Evolutionary conservation across 345 rosid genomes (phyloP), one percentile per base, ranked within the genome.

Genomic region (Rubroshorea leprosula): DNA sequence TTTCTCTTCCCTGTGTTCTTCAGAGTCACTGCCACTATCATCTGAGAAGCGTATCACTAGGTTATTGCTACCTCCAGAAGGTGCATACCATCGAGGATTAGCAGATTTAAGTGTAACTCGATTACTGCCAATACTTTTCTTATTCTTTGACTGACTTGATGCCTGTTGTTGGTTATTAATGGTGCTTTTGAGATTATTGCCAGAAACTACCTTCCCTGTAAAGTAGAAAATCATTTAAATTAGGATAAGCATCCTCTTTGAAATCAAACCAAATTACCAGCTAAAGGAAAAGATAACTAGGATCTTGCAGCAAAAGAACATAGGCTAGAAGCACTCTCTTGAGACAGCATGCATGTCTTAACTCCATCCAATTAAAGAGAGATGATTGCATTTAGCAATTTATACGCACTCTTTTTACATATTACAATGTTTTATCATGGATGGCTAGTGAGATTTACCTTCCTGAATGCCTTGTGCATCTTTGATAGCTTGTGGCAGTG

Each of bases 1-100:
- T 25, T 62, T 72, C 54, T 61, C 67, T 50, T 39, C 61, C 51
- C 50, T 57, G 57, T 62, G 29, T 62, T 65, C 75, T 52, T 89
- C 96, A 60, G 83, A 78, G 51, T 80, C 94, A 70, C 96, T 89
- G 65, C 78, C 90, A 71, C 85, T 85, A 64, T 80, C 89, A 68
- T 87, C 90, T 15, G 90, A 87, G 73, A 93, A 93, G 70, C 85
- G 74, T 71, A 93, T 93, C 48, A 93, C 99, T 44, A 93, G 90
- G 70, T 86, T 89, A 72, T 54, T 60, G 57, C 71, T 54, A 6
- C 60, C 61, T 46, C 76, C 79, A 22, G 62, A 64, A 57, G 72
- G 72, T 44, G 73, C 63, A 54, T 48, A 47, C 81, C 76, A 72
- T 55, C 80, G 76, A 60, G 69, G 68, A 58, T 54, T 60, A 46